Percentiles rank a stretch among this genome's conserved stretches.
These are phyloP conservation scores for Penicillium tannophilum DNA, from an alignment of 495 filamentous ascomycete species.

Conservation along the genomic window DNA sequence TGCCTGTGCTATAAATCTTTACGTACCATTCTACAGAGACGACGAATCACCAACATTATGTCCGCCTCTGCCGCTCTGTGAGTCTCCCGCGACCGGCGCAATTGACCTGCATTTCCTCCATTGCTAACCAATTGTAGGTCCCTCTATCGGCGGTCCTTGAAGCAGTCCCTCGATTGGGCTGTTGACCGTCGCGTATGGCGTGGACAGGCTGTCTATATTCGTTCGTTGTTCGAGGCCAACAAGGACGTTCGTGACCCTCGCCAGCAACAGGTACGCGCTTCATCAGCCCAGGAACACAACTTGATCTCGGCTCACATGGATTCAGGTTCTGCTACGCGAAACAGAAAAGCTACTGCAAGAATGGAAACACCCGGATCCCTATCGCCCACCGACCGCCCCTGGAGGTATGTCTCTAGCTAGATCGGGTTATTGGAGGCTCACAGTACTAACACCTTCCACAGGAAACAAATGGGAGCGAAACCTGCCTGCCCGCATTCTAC, in stretches of 20 bases:
- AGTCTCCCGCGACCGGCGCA: conserved; percentile 14
- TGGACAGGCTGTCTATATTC: conserved; percentile 92
- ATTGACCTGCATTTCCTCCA: neutral
- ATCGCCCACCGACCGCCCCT: conserved; percentile 82
- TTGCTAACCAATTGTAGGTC: conserved; percentile 57
- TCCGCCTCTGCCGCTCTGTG: conserved; percentile 42
- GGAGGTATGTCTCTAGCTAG: conserved; percentile 65
- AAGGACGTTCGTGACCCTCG: conserved; percentile 81
- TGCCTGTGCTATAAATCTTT: neutral
- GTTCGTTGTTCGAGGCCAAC: conserved; percentile 94
- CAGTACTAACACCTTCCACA: conserved; percentile 39
- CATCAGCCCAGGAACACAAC: neutral
- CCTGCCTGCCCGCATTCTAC: conserved; percentile 73
- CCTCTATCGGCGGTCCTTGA: conserved; percentile 89
- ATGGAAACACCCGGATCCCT: conserved; percentile 98
- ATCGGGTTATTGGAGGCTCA: neutral
- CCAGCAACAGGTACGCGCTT: conserved; percentile 72
- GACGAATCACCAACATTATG: conserved; percentile 30
- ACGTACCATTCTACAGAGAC: neutral
- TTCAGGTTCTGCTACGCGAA: conserved; percentile 76
- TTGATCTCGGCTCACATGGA: conserved; percentile 9
- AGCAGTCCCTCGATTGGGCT: conserved; percentile 91
- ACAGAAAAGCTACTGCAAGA: conserved; percentile 84
- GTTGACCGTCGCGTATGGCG: conserved; percentile 91
- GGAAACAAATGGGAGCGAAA: conserved; percentile 98